Percentiles rank a stretch among this genome's conserved stretches.
Evolutionary conservation across 805 yeast species (phyloP).

Genomic region (Ogataea degrootiae): DNA sequence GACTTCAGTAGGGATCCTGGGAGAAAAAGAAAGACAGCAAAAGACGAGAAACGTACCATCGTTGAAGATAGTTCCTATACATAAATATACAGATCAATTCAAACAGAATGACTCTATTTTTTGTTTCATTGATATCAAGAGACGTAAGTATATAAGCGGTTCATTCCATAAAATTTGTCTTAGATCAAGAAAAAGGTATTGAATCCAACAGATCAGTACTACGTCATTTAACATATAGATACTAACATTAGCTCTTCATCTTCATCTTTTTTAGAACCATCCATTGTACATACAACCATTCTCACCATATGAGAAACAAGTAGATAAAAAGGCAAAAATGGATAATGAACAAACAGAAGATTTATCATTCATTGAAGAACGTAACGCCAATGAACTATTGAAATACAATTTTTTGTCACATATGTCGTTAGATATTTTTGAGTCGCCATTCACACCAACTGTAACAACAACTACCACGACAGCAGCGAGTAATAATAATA

Average conservation of each 20-base stretch:
- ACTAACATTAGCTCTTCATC: conserved; percentile 6
- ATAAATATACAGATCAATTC: neutral
- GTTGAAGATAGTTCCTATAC: too few species aligned
- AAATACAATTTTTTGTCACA: conserved; percentile 70
- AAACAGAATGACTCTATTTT: conserved; percentile 34
- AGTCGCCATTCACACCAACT: conserved; percentile 44
- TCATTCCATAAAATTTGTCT: too few species aligned
- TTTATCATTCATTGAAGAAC: conserved; percentile 22
- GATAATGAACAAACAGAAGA: conserved; percentile 10
- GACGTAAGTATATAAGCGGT: conserved; percentile 30
- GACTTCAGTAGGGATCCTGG: too few species aligned
- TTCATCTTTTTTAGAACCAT: conserved; percentile 31
- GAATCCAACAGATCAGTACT: too few species aligned
- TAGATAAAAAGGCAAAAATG: conserved; percentile 2
- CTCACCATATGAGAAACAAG: conserved; percentile 26
- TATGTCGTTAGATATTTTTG: conserved; percentile 67
- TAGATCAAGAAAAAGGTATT: neutral
- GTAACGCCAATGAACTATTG: conserved; percentile 40
- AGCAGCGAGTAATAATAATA: conserved; percentile 4
- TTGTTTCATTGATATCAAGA: conserved; percentile 54
- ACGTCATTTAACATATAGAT: too few species aligned
- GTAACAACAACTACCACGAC: conserved; percentile 10
- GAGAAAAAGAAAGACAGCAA: too few species aligned
- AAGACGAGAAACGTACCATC: too few species aligned
- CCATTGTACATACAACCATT: conserved; percentile 61